Percentiles rank a stretch among this genome's conserved stretches.
Evolutionary conservation across 2,329 filamentous ascomycete species (phyloP).

Genomic region (Fusarium miscanthi): DNA sequence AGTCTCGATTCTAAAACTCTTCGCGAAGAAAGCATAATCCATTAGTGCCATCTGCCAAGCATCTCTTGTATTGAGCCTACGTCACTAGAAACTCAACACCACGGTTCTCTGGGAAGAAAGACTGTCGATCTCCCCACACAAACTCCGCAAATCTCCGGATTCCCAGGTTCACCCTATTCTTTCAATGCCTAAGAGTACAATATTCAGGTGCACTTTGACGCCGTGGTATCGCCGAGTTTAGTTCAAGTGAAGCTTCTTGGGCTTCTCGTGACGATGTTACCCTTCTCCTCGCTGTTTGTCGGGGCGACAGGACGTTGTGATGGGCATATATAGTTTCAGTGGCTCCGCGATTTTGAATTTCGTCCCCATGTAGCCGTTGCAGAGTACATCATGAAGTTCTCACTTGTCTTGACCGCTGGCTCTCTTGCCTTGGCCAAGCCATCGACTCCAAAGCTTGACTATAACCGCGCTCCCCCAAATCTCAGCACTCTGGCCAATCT

Average conservation of each 20-base stretch:
- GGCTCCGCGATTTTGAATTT: not conserved
- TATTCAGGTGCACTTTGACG: slow-evolving; percentile 2
- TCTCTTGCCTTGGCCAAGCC: slow-evolving; percentile 34
- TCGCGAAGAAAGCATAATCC: slow-evolving; percentile 1
- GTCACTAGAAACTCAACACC: slow-evolving; percentile 28
- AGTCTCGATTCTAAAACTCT: not conserved
- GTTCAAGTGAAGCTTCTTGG: not conserved
- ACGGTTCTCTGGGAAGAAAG: slow-evolving; percentile 12
- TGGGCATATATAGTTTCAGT: slow-evolving; percentile 26
- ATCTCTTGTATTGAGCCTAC: slow-evolving; percentile 15
- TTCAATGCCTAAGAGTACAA: not conserved
- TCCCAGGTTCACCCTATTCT: slow-evolving; percentile 14
- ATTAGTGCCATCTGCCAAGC: slow-evolving; percentile 27
- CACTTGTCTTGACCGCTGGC: slow-evolving; percentile 24
- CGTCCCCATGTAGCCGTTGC: not conserved
- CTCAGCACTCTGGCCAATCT: slow-evolving; percentile 53
- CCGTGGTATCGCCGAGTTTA: slow-evolving; percentile 35
- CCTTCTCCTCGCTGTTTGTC: slow-evolving; percentile 22
- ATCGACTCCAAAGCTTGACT: slow-evolving; percentile 43
- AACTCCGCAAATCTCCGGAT: slow-evolving; percentile 38
- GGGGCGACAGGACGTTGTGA: slow-evolving; percentile 15
- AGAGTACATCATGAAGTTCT: slow-evolving; percentile 27
- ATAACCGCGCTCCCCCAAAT: slow-evolving; percentile 53
- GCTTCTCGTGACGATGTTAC: slow-evolving; percentile 29
- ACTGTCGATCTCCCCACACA: slow-evolving; percentile 38